phyloP scores from a whole-genome alignment of 768 basidiomycete genomes.

The Boletus subcaerulescens region DNA sequence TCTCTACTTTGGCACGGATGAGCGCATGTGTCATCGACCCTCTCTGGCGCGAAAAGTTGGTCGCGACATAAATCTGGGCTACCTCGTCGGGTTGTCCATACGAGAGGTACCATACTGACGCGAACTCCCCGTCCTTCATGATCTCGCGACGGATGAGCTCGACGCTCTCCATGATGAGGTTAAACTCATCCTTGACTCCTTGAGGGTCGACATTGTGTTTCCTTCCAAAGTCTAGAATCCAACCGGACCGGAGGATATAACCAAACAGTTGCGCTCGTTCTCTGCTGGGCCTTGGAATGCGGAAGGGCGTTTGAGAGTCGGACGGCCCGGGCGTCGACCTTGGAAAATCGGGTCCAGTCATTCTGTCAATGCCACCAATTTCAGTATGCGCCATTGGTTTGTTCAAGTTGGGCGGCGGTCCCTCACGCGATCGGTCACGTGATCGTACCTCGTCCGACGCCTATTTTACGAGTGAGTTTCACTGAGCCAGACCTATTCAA shows the following conservation, averaged over 20 bases:
- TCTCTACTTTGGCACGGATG: background rate
- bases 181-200: background rate
- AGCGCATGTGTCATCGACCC: background rate
- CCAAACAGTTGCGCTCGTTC: background rate
- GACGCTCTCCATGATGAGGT: background rate
- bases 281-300: background rate
- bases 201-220: background rate
- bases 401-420: too few relatives aligned
- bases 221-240: background rate
- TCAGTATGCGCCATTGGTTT: too few relatives aligned
- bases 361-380: too few relatives aligned
- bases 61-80: background rate
- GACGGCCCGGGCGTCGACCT: background rate
- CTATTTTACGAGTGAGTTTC: too few relatives aligned
- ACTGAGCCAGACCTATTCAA: too few relatives aligned
- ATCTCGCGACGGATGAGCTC: background rate
- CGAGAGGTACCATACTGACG: background rate
- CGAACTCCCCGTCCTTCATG: background rate
- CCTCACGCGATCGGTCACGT: too few relatives aligned
- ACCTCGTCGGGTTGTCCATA: too few relatives aligned
- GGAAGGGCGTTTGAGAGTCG: background rate
- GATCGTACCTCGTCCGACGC: too few relatives aligned
- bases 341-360: too few relatives aligned
- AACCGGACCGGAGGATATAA: background rate
- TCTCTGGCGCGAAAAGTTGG: background rate